Base-by-base conservation (phyloP, 176 grass and related monocot genomes). In the Cenchrus purpureus region DNA sequence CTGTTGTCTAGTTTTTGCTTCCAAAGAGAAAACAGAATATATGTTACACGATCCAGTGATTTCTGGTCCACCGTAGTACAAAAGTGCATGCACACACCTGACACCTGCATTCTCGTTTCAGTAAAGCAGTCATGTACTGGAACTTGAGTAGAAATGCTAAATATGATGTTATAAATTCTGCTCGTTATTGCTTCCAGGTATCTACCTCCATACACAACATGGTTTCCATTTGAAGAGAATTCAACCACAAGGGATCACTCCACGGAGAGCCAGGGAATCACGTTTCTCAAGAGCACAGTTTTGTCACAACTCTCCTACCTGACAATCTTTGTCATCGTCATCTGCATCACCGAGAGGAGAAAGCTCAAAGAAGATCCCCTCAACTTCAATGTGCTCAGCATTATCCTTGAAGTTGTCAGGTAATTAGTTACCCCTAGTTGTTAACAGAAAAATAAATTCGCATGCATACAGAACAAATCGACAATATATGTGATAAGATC, bases 321-420 rank as follows among this genome's bases (percentile, higher is more conserved):
- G 51, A 34, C 76, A 40, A 73, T 95, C 65, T 89, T 89, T 46
- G 76, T 91, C 68, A 82, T 92, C 8, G 59, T 85, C 52, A 72
- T 95, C 82, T 95, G 93, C 83, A 72, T 95, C 71, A 95, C 83
- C 0, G 86, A 95, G 78, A 92, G 83, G 61, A 76, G 62, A 57
- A 86, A 81, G 37, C 81, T 95, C 76, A 70, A 55, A 53, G 85
- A 92, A 57, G 88, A 95, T 42, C 83, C 90, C n/a, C 76, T 91
- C 13, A 95, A 90, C 80, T 95, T 95, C 70, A 95, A 49, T 28
- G 37, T 91, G 67, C 79, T 87, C 71, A 92, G 73, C 80, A 93
- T 92, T 55, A 45, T 85, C 5, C 34, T 95, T 28, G 88, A 92
- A 82, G 88, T 95, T 6, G 61, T 91, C 84, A 92, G 94, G 90